Percentiles rank a stretch among this genome's conserved stretches.
phyloP scores from a whole-genome alignment of 306 rosid species.

The Cicer arietinum region DNA sequence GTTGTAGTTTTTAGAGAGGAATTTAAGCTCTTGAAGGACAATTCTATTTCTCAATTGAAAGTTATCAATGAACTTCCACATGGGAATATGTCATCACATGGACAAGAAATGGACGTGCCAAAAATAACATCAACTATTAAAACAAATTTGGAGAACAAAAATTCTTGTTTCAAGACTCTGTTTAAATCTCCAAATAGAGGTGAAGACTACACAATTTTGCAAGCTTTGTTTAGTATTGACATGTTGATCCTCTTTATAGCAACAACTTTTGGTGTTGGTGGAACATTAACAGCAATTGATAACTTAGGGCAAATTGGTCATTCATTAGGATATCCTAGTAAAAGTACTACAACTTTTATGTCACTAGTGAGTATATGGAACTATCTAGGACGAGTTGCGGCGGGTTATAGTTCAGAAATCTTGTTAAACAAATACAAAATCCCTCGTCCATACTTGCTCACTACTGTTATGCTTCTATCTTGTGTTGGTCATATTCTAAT shows the following conservation, averaged over 20 bases:
- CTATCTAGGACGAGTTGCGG: constrained; percentile 54
- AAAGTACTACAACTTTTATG: too few species aligned
- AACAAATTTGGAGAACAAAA: constrained; percentile 17
- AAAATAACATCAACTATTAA: neutral
- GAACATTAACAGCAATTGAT: constrained; percentile 63
- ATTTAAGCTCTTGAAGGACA: constrained; percentile 34
- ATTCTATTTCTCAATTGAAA: neutral
- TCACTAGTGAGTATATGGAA: too few species aligned
- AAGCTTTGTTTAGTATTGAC: constrained; percentile 68
- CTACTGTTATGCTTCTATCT: constrained; percentile 54
- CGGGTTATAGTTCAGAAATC: constrained; percentile 65
- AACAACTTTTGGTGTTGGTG: constrained; percentile 57
- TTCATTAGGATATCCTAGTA: too few species aligned
- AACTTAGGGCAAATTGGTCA: constrained; percentile 74
- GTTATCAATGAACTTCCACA: constrained; percentile 38
- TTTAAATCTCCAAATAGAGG: constrained; percentile 67
- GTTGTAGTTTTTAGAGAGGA: constrained; percentile 59
- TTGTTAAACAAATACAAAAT: constrained; percentile 58
- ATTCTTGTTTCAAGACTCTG: constrained; percentile 45
- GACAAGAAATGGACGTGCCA: neutral
- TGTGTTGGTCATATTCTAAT: constrained; percentile 56
- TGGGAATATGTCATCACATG: neutral
- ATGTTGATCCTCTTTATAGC: constrained; percentile 58
- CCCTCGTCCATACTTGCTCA: constrained; percentile 43
- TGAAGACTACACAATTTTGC: constrained; percentile 63